Evolutionary conservation across 2,329 filamentous ascomycete genomes (phyloP).

Genomic region (Ophiostoma australiae): DNA sequence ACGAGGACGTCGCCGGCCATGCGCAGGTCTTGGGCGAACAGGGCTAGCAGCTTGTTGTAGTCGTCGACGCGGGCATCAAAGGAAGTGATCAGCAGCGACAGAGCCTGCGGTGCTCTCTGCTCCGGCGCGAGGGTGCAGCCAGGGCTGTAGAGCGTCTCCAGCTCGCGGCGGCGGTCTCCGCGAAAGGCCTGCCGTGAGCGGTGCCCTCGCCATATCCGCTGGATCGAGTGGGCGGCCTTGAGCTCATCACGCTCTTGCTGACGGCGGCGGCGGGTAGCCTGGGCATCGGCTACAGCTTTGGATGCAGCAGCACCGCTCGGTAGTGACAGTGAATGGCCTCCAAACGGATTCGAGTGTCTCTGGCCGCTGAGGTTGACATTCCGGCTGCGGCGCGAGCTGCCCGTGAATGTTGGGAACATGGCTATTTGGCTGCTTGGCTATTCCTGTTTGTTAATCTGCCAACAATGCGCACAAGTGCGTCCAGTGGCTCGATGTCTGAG

Average conservation of each 20-base stretch:
- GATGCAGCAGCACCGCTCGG: slow-evolving; percentile 60
- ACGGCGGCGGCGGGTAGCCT: slow-evolving; percentile 75
- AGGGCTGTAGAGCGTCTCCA: slow-evolving; percentile 55
- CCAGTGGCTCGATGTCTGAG: background rate
- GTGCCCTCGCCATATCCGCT: slow-evolving; percentile 79
- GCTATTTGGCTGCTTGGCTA: slow-evolving; percentile 17
- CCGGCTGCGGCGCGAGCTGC: slow-evolving; percentile 74
- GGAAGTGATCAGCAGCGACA: slow-evolving; percentile 47
- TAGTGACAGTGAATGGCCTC: slow-evolving; percentile 54
- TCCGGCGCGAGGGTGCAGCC: slow-evolving; percentile 31
- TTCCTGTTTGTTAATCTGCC: background rate
- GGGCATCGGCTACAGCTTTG: slow-evolving; percentile 75
- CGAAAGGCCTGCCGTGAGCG: slow-evolving; percentile 55
- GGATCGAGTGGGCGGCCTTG: slow-evolving; percentile 68
- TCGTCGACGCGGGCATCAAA: slow-evolving; percentile 43
- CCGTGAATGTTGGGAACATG: slow-evolving; percentile 93
- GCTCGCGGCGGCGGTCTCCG: slow-evolving; percentile 52
- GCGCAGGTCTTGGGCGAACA: slow-evolving; percentile 44
- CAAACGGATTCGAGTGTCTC: slow-evolving; percentile 69
- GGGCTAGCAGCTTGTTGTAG: slow-evolving; percentile 46
- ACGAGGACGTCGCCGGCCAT: slow-evolving; percentile 37
- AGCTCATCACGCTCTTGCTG: slow-evolving; percentile 75
- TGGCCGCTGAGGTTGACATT: slow-evolving; percentile 94
- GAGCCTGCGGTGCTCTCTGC: slow-evolving; percentile 39
- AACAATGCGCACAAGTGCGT: background rate